These are phyloP conservation scores for Acer saccharum DNA, from an alignment of 345 rosid genomes.

Conservation along the genomic window DNA sequence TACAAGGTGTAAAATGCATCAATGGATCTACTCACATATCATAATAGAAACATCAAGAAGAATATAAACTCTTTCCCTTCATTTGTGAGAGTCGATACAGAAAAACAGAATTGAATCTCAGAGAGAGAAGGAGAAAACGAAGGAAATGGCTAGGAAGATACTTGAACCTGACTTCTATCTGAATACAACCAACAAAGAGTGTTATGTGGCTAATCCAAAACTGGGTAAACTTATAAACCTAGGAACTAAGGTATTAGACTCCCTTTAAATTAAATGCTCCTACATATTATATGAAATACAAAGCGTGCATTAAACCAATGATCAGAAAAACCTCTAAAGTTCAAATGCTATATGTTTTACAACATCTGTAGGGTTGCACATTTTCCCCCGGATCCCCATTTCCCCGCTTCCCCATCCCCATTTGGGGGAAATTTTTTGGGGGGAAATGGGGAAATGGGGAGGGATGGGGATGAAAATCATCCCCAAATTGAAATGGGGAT, in stretches of 20 bases:
- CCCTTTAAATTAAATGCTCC: background rate
- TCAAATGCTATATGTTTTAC: background rate
- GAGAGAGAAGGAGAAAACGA: background rate
- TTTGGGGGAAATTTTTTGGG: too few species aligned
- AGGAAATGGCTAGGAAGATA: background rate
- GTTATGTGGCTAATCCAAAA: background rate
- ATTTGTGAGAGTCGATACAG: background rate
- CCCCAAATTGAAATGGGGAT: too few species aligned
- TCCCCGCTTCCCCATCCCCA: too few species aligned
- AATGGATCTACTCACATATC: background rate
- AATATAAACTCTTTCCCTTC: background rate
- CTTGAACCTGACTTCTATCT: background rate
- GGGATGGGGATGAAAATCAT: too few species aligned
- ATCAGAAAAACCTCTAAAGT: background rate
- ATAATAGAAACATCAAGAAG: background rate
- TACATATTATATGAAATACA: background rate
- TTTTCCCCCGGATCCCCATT: too few species aligned
- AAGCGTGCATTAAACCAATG: background rate
- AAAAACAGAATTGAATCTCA: background rate
- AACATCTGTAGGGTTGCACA: too few species aligned
- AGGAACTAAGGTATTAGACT: background rate
- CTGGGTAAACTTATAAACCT: background rate
- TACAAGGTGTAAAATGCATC: slow-evolving; percentile 31
- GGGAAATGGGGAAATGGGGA: too few species aligned
- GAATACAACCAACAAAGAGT: background rate